Percentiles rank a stretch among this genome's conserved stretches.
These are phyloP conservation scores for Mentha longifolia DNA, from an alignment of 257 asterid genomes.

Conservation along the genomic window DNA sequence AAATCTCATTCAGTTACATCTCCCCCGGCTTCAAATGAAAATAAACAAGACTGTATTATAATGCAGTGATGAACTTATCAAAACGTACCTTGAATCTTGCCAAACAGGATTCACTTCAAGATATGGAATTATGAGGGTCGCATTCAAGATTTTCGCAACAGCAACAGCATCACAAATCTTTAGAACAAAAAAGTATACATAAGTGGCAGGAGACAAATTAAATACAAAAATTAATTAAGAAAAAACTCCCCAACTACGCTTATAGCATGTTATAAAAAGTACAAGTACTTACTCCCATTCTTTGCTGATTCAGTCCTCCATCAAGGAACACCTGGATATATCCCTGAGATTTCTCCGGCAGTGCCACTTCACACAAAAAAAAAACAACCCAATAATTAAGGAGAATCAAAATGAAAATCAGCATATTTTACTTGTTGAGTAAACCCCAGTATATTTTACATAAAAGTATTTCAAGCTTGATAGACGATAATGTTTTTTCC, in stretches of 20 bases:
- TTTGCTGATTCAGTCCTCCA: conserved; percentile 96
- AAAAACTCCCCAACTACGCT: background rate
- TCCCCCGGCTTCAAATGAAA: conserved; percentile 23
- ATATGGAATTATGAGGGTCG: conserved; percentile 92
- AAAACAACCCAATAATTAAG: background rate
- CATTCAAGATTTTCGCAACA: conserved; percentile 91
- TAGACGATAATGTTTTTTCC: background rate
- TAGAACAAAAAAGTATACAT: conserved; percentile 23
- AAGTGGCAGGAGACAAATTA: conserved; percentile 15
- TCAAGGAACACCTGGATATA: conserved; percentile 93
- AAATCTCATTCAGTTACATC: conserved; percentile 18
- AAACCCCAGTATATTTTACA: conserved; percentile 10
- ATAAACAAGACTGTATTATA: background rate
- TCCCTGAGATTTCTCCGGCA: conserved; percentile 77
- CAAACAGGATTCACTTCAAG: conserved; percentile 97
- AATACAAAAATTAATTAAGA: background rate
- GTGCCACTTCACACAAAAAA: conserved; percentile 43
- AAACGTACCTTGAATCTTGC: conserved; percentile 89
- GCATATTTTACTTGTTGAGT: background rate
- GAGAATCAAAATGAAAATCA: conserved; percentile 4
- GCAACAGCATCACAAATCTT: conserved; percentile 99
- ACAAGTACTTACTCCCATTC: conserved; percentile 79
- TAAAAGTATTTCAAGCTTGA: conserved; percentile 3
- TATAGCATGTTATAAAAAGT: conserved; percentile 6
- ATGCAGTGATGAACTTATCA: conserved; percentile 5